Conservation (phyloP, 2,329 filamentous ascomycete genomes). For the Sclerotinia nivalis region DNA sequence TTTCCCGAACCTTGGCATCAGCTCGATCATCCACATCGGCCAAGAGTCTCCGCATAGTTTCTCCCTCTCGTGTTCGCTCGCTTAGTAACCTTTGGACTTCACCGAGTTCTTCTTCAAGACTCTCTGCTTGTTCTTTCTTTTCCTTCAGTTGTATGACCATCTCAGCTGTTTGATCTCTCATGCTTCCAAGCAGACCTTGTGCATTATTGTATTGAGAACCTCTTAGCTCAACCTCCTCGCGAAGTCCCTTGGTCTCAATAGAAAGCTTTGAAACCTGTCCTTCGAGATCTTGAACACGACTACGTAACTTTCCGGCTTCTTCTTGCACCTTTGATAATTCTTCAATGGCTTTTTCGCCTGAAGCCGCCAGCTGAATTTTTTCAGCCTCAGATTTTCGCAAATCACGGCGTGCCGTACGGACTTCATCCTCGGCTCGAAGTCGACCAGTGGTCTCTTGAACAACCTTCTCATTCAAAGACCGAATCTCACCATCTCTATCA, state of each 20-base stretch:
- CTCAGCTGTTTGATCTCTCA: slow-evolving; percentile 90
- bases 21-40: slow-evolving; percentile 83
- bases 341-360: slow-evolving; percentile 67
- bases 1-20: slow-evolving; percentile 80
- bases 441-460: slow-evolving; percentile 71
- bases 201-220: slow-evolving; percentile 81
- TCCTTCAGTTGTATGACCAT: slow-evolving; percentile 91
- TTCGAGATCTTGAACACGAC: slow-evolving; percentile 66
- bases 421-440: slow-evolving; percentile 75
- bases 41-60: slow-evolving; percentile 89
- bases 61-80: slow-evolving; percentile 86
- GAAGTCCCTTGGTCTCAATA: slow-evolving; percentile 65
- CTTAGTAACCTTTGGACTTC: slow-evolving; percentile 84
- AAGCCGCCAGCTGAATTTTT: slow-evolving; percentile 74
- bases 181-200: slow-evolving; percentile 82
- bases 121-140: slow-evolving; percentile 76
- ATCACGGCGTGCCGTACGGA: slow-evolving; percentile 72
- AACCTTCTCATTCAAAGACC: slow-evolving; percentile 74
- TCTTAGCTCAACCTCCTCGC: slow-evolving; percentile 83
- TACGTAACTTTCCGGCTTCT: slow-evolving; percentile 67
- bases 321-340: slow-evolving; percentile 73
- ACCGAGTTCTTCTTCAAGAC: slow-evolving; percentile 85
- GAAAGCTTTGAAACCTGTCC: slow-evolving; percentile 68
- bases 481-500: slow-evolving; percentile 78
- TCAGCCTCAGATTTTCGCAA: slow-evolving; percentile 76